Evolutionary conservation across 257 asterid species (phyloP).

Genomic region (Lycium ferocissimum): DNA sequence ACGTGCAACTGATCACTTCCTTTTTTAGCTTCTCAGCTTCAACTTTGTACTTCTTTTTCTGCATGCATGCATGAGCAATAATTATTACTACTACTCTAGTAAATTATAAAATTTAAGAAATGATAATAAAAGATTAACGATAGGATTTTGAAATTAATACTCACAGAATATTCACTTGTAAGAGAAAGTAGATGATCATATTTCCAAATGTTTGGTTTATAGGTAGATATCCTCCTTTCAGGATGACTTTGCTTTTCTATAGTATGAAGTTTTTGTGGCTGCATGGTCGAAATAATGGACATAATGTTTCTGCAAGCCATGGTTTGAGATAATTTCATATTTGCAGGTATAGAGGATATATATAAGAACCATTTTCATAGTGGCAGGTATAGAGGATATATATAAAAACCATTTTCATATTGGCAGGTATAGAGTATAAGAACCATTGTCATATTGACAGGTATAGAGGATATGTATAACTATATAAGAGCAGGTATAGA

Average conservation of each 20-base stretch:
- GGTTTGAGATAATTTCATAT: background rate
- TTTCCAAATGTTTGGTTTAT: background rate
- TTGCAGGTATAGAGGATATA: background rate
- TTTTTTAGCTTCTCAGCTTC: slow-evolving; percentile 47
- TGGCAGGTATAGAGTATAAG: too few relatives aligned
- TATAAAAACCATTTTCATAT: too few relatives aligned
- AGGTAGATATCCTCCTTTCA: background rate
- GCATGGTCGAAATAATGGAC: background rate
- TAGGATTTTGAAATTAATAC: background rate
- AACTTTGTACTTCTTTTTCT: slow-evolving; percentile 45
- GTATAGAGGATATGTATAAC: too few relatives aligned
- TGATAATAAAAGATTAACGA: too few relatives aligned
- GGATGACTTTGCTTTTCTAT: background rate
- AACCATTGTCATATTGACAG: too few relatives aligned
- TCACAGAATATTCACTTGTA: slow-evolving; percentile 18
- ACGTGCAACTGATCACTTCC: slow-evolving; percentile 33
- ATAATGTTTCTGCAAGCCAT: background rate
- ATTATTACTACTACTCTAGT: too few relatives aligned
- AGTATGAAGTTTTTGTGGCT: background rate
- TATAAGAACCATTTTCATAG: background rate
- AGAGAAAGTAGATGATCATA: background rate
- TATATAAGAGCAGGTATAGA: too few relatives aligned
- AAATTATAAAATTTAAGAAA: too few relatives aligned
- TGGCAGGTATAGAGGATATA: too few relatives aligned
- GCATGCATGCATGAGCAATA: background rate